phyloP scores from a whole-genome alignment of 2,329 filamentous ascomycete genomes.

The Periconia digitata region DNA sequence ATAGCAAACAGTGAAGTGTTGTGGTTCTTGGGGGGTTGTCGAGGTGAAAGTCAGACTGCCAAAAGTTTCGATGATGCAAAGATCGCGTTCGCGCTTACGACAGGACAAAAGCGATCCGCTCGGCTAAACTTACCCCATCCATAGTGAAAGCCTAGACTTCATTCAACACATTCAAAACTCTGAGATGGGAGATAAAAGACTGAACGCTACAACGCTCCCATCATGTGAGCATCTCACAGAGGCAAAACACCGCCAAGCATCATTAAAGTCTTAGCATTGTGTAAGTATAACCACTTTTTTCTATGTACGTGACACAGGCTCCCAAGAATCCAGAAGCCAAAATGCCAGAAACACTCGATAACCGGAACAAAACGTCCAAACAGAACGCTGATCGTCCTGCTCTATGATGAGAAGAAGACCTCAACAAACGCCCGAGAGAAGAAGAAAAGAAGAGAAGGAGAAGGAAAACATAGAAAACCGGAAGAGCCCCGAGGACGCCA shows the following conservation, averaged over 20 bases:
- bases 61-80: slow-evolving; percentile 35
- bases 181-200: too few species aligned
- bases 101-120: slow-evolving; percentile 6
- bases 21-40: too few species aligned
- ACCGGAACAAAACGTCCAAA: too few species aligned
- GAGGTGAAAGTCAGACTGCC: neutral
- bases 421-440: neutral
- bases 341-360: neutral
- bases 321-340: neutral
- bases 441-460: neutral
- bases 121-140: slow-evolving; percentile 27
- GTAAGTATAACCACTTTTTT: neutral
- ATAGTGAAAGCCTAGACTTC: neutral
- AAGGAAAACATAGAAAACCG: too few species aligned
- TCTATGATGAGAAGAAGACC: too few species aligned
- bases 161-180: too few species aligned
- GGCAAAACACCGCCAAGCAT: too few species aligned
- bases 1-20: too few species aligned
- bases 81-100: slow-evolving; percentile 7
- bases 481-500: neutral
- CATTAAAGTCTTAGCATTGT: too few species aligned
- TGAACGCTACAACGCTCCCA: too few species aligned
- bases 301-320: neutral
- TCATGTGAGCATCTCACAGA: too few species aligned
- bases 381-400: too few species aligned